Conservation (phyloP, 1,139 yeast genomes). For the Kodamaea sp. region DNA sequence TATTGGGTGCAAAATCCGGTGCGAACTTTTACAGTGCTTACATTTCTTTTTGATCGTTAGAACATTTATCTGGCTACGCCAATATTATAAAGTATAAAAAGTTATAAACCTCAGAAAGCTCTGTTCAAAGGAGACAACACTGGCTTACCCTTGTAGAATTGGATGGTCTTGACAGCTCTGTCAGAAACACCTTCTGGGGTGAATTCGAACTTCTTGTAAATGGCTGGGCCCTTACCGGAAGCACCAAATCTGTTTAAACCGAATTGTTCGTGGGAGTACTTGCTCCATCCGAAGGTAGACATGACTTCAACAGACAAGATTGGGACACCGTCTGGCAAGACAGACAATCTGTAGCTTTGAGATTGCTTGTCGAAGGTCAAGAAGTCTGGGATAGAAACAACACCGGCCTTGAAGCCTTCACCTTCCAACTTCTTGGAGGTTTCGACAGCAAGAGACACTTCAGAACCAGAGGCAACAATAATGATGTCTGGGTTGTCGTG, state of each 20-base stretch:
- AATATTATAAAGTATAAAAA: conserved; percentile 1
- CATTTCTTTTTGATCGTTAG: conserved; percentile 2
- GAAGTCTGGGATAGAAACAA: conserved; percentile 95
- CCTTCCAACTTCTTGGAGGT: conserved; percentile 65
- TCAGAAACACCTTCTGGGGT: conserved; percentile 91
- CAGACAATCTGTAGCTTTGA: conserved; percentile 74
- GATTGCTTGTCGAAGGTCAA: conserved; percentile 85
- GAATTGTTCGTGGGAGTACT: conserved; percentile 95
- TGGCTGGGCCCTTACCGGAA: conserved; percentile 85
- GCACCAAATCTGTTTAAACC: conserved; percentile 98
- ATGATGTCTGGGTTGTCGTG: conserved; percentile 72
- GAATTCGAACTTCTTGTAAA: conserved; percentile 85
- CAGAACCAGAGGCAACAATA: conserved; percentile 93
- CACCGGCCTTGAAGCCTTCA: conserved; percentile 72
- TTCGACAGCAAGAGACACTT: conserved; percentile 81
- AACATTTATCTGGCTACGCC: conserved; percentile 1
- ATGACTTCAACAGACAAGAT: conserved; percentile 92
- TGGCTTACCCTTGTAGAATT: conserved; percentile 78
- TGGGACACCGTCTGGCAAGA: conserved; percentile 94
- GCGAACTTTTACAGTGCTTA: too few species aligned
- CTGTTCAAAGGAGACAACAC: conserved; percentile 75
- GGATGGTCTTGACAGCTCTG: conserved; percentile 79
- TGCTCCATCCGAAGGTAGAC: conserved; percentile 91
- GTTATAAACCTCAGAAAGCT: conserved; percentile 54
- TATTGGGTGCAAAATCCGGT: too few species aligned